These are phyloP conservation scores for Chaetomium globosum DNA, from an alignment of 2,329 filamentous ascomycete species.

Conservation along the genomic window DNA sequence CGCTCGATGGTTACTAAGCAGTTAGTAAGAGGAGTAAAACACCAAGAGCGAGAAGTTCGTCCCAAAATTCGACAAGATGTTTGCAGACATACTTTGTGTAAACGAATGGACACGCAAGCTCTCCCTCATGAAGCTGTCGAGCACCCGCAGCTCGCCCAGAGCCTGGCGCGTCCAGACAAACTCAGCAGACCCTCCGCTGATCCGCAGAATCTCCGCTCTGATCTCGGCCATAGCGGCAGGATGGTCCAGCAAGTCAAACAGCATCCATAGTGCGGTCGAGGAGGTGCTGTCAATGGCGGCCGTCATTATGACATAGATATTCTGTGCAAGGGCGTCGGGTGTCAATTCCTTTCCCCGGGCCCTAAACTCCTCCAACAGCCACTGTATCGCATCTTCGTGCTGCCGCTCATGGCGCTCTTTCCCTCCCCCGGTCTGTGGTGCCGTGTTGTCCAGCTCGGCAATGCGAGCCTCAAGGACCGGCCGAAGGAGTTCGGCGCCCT, in stretches of 20 bases:
- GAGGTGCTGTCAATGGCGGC: neutral
- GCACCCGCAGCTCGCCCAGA: neutral
- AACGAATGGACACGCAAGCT: neutral
- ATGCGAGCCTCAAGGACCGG: neutral
- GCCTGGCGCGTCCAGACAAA: neutral
- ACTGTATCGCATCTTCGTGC: slow-evolving; percentile 2
- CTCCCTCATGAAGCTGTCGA: slow-evolving; percentile 2
- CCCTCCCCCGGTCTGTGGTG: neutral
- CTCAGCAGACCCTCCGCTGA: neutral
- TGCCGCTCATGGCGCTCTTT: neutral
- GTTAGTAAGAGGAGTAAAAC: neutral
- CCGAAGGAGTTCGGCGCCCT: neutral
- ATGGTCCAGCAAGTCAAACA: neutral
- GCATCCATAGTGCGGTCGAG: neutral
- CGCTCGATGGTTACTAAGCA: neutral
- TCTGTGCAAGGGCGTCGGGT: neutral
- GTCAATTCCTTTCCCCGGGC: neutral
- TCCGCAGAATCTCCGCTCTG: neutral
- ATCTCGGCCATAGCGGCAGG: neutral
- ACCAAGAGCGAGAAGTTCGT: neutral
- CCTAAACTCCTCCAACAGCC: neutral
- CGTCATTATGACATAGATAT: neutral
- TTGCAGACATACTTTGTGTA: neutral
- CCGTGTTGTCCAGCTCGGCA: neutral
- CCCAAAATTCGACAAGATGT: neutral